phyloP scores from a whole-genome alignment of 2,329 filamentous ascomycete genomes.

The Neurospora sp. region DNA sequence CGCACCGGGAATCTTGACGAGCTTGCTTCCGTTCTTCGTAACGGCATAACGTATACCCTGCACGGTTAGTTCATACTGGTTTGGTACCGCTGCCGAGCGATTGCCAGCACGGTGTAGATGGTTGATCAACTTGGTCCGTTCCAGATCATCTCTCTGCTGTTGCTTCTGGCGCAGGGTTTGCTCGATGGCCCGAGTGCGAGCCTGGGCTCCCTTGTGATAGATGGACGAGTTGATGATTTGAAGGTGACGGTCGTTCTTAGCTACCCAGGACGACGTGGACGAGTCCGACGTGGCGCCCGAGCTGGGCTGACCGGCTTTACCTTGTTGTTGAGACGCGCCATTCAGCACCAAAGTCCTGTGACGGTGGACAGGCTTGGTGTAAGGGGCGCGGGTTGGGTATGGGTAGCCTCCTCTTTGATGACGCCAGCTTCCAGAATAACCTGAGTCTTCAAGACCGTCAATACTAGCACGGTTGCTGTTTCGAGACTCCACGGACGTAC shows the following conservation, averaged over 20 bases:
- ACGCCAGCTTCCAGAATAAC: slow-evolving; percentile 8
- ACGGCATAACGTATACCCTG: slow-evolving; percentile 68
- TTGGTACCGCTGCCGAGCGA: background rate
- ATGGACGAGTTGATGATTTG: slow-evolving; percentile 75
- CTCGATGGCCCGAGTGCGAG: slow-evolving; percentile 61
- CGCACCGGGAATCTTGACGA: slow-evolving; percentile 65
- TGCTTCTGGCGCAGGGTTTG: slow-evolving; percentile 53
- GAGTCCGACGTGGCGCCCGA: slow-evolving; percentile 25
- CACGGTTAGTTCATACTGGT: slow-evolving; percentile 53
- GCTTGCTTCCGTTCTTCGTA: slow-evolving; percentile 69
- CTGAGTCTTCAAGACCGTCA: slow-evolving; percentile 14
- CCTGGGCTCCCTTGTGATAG: slow-evolving; percentile 64
- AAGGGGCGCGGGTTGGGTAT: slow-evolving; percentile 23
- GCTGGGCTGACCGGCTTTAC: slow-evolving; percentile 17
- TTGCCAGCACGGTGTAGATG: slow-evolving; percentile 31
- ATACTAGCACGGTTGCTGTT: background rate
- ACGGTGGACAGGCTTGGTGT: slow-evolving; percentile 30
- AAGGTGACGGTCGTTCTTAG: slow-evolving; percentile 65
- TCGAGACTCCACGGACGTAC: slow-evolving; percentile 23
- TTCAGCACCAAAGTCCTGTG: slow-evolving; percentile 58
- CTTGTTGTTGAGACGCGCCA: slow-evolving; percentile 22
- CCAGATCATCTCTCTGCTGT: slow-evolving; percentile 41
- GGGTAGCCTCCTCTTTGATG: slow-evolving; percentile 22
- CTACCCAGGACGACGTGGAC: slow-evolving; percentile 49
- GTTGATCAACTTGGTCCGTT: slow-evolving; percentile 48